Evolutionary conservation across 805 yeast genomes (phyloP).

Genomic region (Kodamaea kaohsiungensis): DNA sequence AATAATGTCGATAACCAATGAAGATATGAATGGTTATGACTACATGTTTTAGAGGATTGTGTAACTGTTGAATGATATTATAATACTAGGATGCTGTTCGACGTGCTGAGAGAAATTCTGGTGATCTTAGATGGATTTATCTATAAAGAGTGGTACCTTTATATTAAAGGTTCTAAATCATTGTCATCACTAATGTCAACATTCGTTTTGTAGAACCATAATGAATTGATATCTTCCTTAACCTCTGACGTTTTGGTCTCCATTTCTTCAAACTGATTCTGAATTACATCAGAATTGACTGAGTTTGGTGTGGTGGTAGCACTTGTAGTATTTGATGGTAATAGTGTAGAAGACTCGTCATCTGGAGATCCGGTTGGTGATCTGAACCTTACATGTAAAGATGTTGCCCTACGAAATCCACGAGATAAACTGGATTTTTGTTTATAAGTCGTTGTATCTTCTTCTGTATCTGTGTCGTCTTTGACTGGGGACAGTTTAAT

Average conservation of each 20-base stretch:
- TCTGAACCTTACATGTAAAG: conserved; percentile 5
- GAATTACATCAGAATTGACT: neutral
- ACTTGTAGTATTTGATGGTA: neutral
- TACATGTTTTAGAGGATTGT: no score
- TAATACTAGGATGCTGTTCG: no score
- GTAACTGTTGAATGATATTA: no score
- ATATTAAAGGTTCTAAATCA: neutral
- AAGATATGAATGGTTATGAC: no score
- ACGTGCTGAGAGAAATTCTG: no score
- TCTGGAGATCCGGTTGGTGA: neutral
- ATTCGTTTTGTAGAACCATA: neutral
- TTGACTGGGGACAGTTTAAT: neutral
- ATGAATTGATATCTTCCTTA: neutral
- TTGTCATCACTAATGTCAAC: neutral
- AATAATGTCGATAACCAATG: neutral
- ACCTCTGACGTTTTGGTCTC: neutral
- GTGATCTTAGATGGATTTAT: no score
- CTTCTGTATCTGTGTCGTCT: neutral
- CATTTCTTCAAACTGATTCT: neutral
- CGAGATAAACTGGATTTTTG: neutral
- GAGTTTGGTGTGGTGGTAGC: neutral
- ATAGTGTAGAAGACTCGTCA: neutral
- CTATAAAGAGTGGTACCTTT: no score
- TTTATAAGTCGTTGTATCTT: neutral
- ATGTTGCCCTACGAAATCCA: neutral